Evolutionary conservation across 2,329 filamentous ascomycete species (phyloP), one percentile per base, ranked within the genome.

Genomic region (Rasamsonia emersonii): DNA sequence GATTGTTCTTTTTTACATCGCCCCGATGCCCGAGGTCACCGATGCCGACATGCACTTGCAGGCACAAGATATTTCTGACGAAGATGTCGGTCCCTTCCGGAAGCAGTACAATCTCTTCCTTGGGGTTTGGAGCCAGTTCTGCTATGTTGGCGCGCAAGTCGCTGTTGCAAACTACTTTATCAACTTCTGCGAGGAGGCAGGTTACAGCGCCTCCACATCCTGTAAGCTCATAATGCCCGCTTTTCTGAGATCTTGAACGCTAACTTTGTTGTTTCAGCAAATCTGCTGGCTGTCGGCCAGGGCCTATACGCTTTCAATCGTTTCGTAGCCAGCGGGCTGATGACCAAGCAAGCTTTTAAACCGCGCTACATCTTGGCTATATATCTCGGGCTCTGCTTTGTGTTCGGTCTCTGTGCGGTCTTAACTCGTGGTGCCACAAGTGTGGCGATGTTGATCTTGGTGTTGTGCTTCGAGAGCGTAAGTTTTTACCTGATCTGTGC

Each of bases 61-160:
- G 49, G 75, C 73, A 2, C 58, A 65, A 20, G 67, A 74, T 38
- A 61, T 58, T 51, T 67, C 69, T 7, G 68, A 67, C 28, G 70
- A 72, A 36, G 68, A 77, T 42, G 45, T 53, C 18, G 71, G 75
- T 50, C 77, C 80, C 0, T 71, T 85, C 42, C 61, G 65, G 46
- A 81, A 82, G 57, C 79, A 85, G 45, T 86, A 81, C 55, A 74
- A 75, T 15, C 67, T 88, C 3, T 86, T 86, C 66, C 80, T 85
- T 46, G 83, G 80, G 9, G 73, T 80, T 0, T 73, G 78, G 44
- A 79, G 81, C 0, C 82, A 89, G 44, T 88, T 88, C 58, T 83
- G 77, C 53, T 91, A 89, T 53, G 80, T 83, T 0, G 83, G 83
- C 28, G 75, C 81, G 0, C 86, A 93, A 47, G 54, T 71, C 39